These are phyloP conservation scores for Trypanosoma brucei DNA, from an alignment of 208 protist species.

Conservation along the genomic window DNA sequence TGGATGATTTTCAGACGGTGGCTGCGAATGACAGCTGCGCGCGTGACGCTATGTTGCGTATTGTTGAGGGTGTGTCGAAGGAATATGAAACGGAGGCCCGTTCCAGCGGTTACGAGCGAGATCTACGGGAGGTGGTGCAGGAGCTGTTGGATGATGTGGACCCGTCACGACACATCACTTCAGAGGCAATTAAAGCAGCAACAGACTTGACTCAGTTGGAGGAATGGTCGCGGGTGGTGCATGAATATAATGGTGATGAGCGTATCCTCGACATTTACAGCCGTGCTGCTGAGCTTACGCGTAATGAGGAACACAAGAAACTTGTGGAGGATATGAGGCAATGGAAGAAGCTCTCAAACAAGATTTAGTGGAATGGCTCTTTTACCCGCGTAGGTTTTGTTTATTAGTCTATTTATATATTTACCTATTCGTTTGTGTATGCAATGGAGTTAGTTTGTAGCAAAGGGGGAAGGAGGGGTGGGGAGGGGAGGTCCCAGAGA, in stretches of 20 bases:
- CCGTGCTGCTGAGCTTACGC: slow-evolving; percentile 71
- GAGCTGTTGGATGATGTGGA: slow-evolving; percentile 80
- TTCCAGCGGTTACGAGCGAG: slow-evolving; percentile 50
- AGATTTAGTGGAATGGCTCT: slow-evolving; percentile 33
- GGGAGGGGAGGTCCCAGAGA: too few relatives aligned
- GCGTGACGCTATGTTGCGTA: slow-evolving; percentile 69
- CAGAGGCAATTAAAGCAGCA: slow-evolving; percentile 60
- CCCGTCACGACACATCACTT: slow-evolving; percentile 68
- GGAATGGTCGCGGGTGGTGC: slow-evolving; percentile 71
- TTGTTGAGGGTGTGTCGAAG: slow-evolving; percentile 73
- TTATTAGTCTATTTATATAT: too few relatives aligned
- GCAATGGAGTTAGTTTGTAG: too few relatives aligned
- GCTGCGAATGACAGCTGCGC: slow-evolving; percentile 67
- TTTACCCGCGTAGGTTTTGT: neutral
- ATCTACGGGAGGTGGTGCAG: slow-evolving; percentile 53
- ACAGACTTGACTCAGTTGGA: slow-evolving; percentile 71
- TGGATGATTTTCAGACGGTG: slow-evolving; percentile 86
- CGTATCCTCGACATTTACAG: slow-evolving; percentile 83
- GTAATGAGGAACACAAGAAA: slow-evolving; percentile 66
- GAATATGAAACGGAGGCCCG: slow-evolving; percentile 80
- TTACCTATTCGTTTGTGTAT: too few relatives aligned
- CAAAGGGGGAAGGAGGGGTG: too few relatives aligned
- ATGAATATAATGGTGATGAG: slow-evolving; percentile 87
- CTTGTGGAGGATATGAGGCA: slow-evolving; percentile 75
- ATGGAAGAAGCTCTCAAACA: slow-evolving; percentile 58